Base-by-base conservation (phyloP, 179 eudicot genomes). In the Nepenthes alata region DNA sequence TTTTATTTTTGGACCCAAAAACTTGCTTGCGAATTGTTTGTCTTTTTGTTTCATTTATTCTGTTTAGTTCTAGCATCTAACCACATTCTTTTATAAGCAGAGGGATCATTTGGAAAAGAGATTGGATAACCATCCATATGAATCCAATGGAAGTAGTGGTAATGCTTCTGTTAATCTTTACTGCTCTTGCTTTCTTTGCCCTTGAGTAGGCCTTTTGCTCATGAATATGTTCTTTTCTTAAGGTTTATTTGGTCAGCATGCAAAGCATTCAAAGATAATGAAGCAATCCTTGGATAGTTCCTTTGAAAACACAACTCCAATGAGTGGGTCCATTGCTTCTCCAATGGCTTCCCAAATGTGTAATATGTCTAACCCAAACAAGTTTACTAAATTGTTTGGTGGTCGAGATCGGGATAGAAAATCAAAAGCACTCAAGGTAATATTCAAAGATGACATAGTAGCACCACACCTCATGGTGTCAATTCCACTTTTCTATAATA, bases 331-430 rank as follows among this genome's bases (percentile, higher is more conserved):
- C 54, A 73, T 73, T 64, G 83, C 98, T 63, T 93, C 96, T 66
- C 93, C 95, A n/a, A 88, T 77, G 64, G 83, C 85, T 64, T 85
- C 96, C 62, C 98, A 93, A 63, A 89, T 85, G 88, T 89, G 96
- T 72, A 84, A 86, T 70, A 84, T 86, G 91, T 74, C 89, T 70
- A 80, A 81, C 74, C 86, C 85, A 60, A 86, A 75, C 72, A 88
- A 88, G 81, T 72, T 91, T 58, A 75, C 85, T 35, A 85, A 82
- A 80, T 67, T 85, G 72, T 77, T 86, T 70, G 85, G 84, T 53
- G 83, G 84, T 35, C 79, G 90, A 58, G 95, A 89, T 71, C 80
- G 83, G 77, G 80, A 76, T 60, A 85, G 86, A 73, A 93, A 89
- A 72, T 54, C 74, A 59, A 93, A 86, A 77, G 70, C 67, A 35